Evolutionary conservation across 108 stramenopile genomes (phyloP).

Genomic region (Discostella stelligeroides): DNA sequence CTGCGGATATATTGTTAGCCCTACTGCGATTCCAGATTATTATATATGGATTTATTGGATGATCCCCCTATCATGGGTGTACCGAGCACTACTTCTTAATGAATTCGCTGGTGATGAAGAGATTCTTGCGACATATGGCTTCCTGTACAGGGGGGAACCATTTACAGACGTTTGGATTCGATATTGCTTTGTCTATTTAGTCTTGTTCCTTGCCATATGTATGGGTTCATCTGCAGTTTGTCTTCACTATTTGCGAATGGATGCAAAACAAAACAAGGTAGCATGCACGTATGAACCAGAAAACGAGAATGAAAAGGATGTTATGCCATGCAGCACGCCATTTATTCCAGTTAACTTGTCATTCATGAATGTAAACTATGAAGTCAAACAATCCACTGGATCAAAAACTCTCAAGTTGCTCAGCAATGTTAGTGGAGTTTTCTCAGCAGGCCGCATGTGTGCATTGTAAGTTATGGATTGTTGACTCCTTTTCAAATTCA

Average conservation of each 20-base stretch:
- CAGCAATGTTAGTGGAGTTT: constrained; percentile 40
- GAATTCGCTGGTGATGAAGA: constrained; percentile 34
- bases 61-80: constrained; percentile 43
- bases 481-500: too few relatives aligned
- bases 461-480: constrained; percentile 13
- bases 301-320: constrained; percentile 15
- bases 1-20: constrained; percentile 44
- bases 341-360: constrained; percentile 45
- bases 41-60: constrained; percentile 50
- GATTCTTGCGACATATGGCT: constrained; percentile 56
- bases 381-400: constrained; percentile 40
- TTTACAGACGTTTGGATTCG: constrained; percentile 66
- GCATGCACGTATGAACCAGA: constrained; percentile 12
- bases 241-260: constrained; percentile 43
- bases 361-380: constrained; percentile 37
- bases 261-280: constrained; percentile 21
- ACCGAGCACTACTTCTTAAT: constrained; percentile 49
- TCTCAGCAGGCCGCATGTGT: constrained; percentile 42
- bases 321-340: not conserved
- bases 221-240: constrained; percentile 45
- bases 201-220: constrained; percentile 44
- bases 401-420: constrained; percentile 28
- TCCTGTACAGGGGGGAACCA: constrained; percentile 32
- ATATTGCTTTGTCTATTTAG: constrained; percentile 61
- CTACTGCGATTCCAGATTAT: constrained; percentile 41